These are phyloP conservation scores for Dispira simplex DNA, from an alignment of 192 early-diverging fungal genomes.

Conservation along the genomic window DNA sequence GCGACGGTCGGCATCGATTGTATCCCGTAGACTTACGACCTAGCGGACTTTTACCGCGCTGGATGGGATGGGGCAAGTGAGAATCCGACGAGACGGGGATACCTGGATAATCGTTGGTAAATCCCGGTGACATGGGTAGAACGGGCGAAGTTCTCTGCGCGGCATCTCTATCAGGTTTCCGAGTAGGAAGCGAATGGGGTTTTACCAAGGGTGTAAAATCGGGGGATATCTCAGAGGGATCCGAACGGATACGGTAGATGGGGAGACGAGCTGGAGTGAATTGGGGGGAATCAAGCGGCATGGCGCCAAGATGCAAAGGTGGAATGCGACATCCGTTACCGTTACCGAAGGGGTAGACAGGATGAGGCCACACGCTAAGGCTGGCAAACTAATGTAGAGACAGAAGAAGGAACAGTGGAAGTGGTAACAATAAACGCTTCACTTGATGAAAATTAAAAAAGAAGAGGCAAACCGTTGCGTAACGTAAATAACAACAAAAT, in stretches of 20 bases:
- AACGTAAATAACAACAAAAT: no score
- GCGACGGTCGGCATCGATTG: background rate
- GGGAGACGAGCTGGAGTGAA: background rate
- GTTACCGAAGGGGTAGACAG: no score
- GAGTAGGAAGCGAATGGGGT: background rate
- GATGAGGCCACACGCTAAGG: no score
- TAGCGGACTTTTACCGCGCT: background rate
- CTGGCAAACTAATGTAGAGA: no score
- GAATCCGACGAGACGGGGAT: no score
- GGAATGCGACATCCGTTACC: no score
- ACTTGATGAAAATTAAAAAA: no score
- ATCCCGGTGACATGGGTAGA: background rate
- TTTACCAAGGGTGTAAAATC: background rate
- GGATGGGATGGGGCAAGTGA: background rate
- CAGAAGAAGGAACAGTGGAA: no score
- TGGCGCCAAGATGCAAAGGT: no score
- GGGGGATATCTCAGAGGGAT: background rate
- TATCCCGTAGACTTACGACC: background rate
- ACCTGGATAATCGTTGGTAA: background rate
- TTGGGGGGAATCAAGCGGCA: no score
- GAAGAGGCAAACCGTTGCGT: no score
- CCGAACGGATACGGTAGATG: conserved; percentile 4
- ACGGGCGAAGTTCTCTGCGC: background rate
- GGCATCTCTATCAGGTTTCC: background rate
- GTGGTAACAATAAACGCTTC: no score